Conservation (phyloP, 371 early-diverging fungal genomes). For the Umbelopsis sp. region DNA sequence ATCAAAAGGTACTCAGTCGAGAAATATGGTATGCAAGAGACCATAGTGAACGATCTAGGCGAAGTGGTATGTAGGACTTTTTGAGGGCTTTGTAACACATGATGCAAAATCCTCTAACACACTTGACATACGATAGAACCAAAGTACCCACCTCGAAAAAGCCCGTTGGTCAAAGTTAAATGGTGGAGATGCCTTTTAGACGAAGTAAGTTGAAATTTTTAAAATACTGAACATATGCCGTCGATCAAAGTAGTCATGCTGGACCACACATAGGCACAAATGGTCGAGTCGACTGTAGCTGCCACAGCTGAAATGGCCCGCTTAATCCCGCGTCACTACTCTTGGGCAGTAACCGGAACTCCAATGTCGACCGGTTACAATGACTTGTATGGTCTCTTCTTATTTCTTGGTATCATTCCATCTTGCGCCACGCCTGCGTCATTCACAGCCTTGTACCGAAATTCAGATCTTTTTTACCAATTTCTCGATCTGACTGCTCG, state of each 20-base stretch:
- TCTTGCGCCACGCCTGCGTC: conserved; percentile 27
- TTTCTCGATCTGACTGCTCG: conserved; percentile 38
- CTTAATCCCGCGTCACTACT: conserved; percentile 57
- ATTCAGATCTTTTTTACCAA: conserved; percentile 25
- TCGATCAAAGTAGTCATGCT: not conserved
- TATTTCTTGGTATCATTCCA: conserved; percentile 48
- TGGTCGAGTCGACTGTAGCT: conserved; percentile 58
- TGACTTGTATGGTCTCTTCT: conserved; percentile 58
- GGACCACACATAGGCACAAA: conserved; percentile 59
- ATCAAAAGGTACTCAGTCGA: conserved; percentile 39
- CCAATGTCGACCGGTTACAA: conserved; percentile 53
- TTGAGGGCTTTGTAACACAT: not conserved
- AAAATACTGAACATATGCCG: no score
- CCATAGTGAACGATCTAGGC: conserved; percentile 31
- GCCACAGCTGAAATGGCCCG: conserved; percentile 59
- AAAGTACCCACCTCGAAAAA: conserved; percentile 42
- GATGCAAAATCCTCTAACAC: not conserved
- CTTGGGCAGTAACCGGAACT: conserved; percentile 79
- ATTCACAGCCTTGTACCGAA: conserved; percentile 25
- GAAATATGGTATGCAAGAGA: conserved; percentile 55
- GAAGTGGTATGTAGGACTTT: conserved; percentile 29
- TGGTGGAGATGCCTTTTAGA: conserved; percentile 69
- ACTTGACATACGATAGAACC: conserved; percentile 25
- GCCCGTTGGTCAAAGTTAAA: conserved; percentile 50
- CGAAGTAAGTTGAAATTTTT: conserved; percentile 33